Base-by-base conservation (phyloP, 352 stramenopile genomes). In the Phytophthora meadii region DNA sequence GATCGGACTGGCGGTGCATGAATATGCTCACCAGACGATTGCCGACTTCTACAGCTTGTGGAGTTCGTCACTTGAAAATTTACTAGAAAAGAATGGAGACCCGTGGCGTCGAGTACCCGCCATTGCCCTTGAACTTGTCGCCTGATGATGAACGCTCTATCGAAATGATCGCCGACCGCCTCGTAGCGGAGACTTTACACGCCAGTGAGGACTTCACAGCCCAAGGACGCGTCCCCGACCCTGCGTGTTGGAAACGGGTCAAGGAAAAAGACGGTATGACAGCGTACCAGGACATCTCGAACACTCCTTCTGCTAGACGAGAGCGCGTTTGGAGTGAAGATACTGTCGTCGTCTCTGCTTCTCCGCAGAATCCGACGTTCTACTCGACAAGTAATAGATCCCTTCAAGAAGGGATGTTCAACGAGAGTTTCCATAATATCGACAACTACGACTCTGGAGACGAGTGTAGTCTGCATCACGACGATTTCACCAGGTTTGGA, bases 111-210 rank as follows among this genome's bases (percentile, higher is more conserved):
- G 41, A 41, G 12, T 77, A 65, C 34, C 69, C 69, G 6, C 64
- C 69, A 8, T 27, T 30, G 44, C 62, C 58, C 6, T 10, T 74
- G 7, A 44, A 37, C 9, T 59, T 89, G 24, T 80, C 74, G 24
- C 49, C 65, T 11, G 78, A 90, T 46, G 83, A 90, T 50, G 57
- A 60, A 42, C 59, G 67, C 6, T 64, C 70, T 17, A 75, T 92
- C 37, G 41, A 72, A 60, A 47, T 58, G 22, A 57, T 87, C 28
- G 73, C 79, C 10, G 77, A 86, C 51, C 75, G 69, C 30, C 72
- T 90, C 36, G 66, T 88, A 52, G 73, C 74, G 28, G 81, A 85
- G 53, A 84, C 79, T 36, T 74, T 90, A 32, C 67, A 79, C 4
- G 74, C 74, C 14, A 82, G 77, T 47, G 75, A 81, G 15, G 70